Conservation (phyloP, 805 yeast species). For the Lipomyces kockii region DNA sequence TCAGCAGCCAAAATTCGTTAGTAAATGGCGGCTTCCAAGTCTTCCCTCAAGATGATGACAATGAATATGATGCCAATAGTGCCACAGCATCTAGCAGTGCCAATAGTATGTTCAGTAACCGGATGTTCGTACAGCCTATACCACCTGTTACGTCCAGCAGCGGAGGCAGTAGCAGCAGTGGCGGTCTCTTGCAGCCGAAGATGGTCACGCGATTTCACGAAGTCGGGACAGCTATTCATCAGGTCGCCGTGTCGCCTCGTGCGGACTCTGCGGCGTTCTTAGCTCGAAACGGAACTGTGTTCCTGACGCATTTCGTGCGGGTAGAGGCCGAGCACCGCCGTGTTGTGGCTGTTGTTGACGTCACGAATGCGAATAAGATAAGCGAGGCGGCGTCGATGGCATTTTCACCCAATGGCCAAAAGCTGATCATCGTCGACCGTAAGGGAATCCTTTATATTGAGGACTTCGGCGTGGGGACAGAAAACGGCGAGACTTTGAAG, state of each 20-base stretch:
- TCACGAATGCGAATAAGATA: slow-evolving; percentile 70
- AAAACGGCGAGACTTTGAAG: slow-evolving; percentile 31
- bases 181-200: slow-evolving; percentile 59
- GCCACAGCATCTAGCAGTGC: neutral
- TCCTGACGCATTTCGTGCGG: slow-evolving; percentile 57
- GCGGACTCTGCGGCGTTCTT: slow-evolving; percentile 84
- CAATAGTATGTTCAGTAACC: neutral
- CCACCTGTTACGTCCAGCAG: slow-evolving; percentile 7
- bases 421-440: slow-evolving; percentile 74
- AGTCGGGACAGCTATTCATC: slow-evolving; percentile 78
- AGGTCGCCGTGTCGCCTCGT: slow-evolving; percentile 75
- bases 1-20: slow-evolving; percentile 13
- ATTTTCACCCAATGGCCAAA: slow-evolving; percentile 82
- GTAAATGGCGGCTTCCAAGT: slow-evolving; percentile 9
- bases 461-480: slow-evolving; percentile 81
- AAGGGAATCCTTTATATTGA: slow-evolving; percentile 78
- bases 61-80: slow-evolving; percentile 4
- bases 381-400: slow-evolving; percentile 78
- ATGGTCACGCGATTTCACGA: slow-evolving; percentile 70
- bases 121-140: neutral
- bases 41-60: slow-evolving; percentile 22
- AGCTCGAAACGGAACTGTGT: slow-evolving; percentile 77
- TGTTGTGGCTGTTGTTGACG: slow-evolving; percentile 74
- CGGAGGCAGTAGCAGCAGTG: slow-evolving; percentile 19
- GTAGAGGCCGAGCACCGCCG: slow-evolving; percentile 61